Evolutionary conservation across 2,329 filamentous ascomycete species (phyloP), one percentile per base, ranked within the genome.

Genomic region (Aspergillus arachidicola): DNA sequence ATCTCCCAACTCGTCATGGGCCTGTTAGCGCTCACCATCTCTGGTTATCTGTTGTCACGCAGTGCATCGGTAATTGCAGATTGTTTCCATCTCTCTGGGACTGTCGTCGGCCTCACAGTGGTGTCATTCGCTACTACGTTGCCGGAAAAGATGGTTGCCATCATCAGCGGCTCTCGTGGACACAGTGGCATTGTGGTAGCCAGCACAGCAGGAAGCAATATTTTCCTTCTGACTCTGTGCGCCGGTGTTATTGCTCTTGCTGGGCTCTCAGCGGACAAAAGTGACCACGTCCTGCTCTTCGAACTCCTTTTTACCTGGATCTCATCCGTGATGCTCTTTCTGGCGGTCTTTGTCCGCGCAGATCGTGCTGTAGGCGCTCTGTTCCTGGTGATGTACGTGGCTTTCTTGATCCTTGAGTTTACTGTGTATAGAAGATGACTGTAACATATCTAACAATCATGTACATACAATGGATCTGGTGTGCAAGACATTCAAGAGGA

Each of bases 191-290:
- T 86, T 54, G 69, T 86, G 10, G 81, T 83, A 6, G 84, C 84
- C 0, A 85, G 82, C 51, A 84, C 83, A 4, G 83, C 80, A 0
- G 84, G 83, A 5, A 85, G 83, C 65, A 86, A 86, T 62, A 83
- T 86, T 38, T 87, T 86, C 68, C 72, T 86, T 36, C 72, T 86
- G 19, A 81, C 82, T 1, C 72, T 86, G 4, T 86, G 84, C 67
- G 71, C 80, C 19, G 84, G 73, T 14, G 45, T 75, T 43, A 62
- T 75, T 12, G 71, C 70, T 4, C 45, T 71, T 2, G 54, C 65
- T 3, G 26, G n/a, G 7, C 11, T 48, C 1, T 38, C 55, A 0
- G 41, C 57, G 6, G 19, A 66, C 45, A 14, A 53, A 32, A 36
- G 46, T 0, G 69, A 72, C 58, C 63, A 28, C 1, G 67, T 72